Conservation (phyloP, 2,329 filamentous ascomycete genomes). For the Venturia pyrina region DNA sequence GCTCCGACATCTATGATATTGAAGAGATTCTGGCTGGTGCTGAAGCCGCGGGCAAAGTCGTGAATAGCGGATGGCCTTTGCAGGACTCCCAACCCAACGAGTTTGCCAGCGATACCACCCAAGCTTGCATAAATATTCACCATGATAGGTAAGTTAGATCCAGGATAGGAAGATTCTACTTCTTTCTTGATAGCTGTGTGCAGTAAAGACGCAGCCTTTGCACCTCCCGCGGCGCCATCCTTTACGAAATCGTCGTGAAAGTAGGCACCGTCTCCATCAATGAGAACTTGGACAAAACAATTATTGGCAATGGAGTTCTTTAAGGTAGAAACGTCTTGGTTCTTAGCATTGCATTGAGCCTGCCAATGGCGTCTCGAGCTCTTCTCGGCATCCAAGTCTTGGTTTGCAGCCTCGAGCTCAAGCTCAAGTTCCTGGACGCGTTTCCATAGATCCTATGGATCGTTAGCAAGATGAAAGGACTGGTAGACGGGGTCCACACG, state of each 20-base stretch:
- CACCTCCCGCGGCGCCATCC: constrained; percentile 33
- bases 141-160: constrained; percentile 30
- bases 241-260: constrained; percentile 36
- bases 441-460: constrained; percentile 21
- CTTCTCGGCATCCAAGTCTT: constrained; percentile 24
- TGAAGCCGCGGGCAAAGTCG: constrained; percentile 34
- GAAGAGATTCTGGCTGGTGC: constrained; percentile 34
- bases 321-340: constrained; percentile 17
- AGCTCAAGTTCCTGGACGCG: constrained; percentile 20
- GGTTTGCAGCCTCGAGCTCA: constrained; percentile 21
- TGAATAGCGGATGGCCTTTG: constrained; percentile 29
- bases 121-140: constrained; percentile 38
- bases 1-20: constrained; percentile 38
- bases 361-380: constrained; percentile 25
- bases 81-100: constrained; percentile 32
- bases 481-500: neutral
- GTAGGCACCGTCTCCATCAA: constrained; percentile 41
- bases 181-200: constrained; percentile 32
- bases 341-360: constrained; percentile 17
- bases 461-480: neutral
- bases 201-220: constrained; percentile 35
- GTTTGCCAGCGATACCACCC: constrained; percentile 33
- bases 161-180: constrained; percentile 30
- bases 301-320: constrained; percentile 24
- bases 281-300: constrained; percentile 36